Conservation (phyloP, 805 yeast species). For the Candida railenensis region DNA sequence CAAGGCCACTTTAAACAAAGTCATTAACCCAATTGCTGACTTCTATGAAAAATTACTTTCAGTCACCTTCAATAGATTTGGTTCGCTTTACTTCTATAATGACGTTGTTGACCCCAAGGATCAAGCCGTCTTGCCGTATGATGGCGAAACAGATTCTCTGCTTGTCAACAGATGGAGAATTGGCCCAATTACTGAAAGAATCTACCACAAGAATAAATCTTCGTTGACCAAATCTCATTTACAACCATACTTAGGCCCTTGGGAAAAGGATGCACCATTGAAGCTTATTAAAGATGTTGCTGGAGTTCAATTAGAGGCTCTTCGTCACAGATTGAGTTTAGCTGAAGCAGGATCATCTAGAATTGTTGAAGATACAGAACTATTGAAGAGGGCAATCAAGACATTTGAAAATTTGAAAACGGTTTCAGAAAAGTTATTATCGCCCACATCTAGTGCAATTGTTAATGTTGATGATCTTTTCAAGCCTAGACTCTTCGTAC, state of each 20-base stretch:
- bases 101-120: conserved; percentile 51
- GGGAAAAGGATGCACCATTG: conserved; percentile 57
- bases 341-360: conserved; percentile 54
- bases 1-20: conserved; percentile 51
- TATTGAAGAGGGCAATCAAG: conserved; percentile 49
- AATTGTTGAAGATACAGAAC: conserved; percentile 40
- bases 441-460: conserved; percentile 50
- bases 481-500: conserved; percentile 70
- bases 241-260: conserved; percentile 70
- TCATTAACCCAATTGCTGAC: conserved; percentile 72
- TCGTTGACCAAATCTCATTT: conserved; percentile 50
- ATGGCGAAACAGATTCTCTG: conserved; percentile 56
- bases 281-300: conserved; percentile 67
- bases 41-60: conserved; percentile 56
- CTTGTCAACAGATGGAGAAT: conserved; percentile 76
- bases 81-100: conserved; percentile 76
- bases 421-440: conserved; percentile 60
- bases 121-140: conserved; percentile 50
- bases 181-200: conserved; percentile 85
- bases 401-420: conserved; percentile 60
- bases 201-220: conserved; percentile 68
- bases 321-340: conserved; percentile 51
- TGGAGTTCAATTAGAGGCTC: conserved; percentile 61
- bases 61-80: conserved; percentile 67
- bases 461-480: conserved; percentile 63